Percentiles rank a stretch among this genome's conserved stretches.
These are phyloP conservation scores for Euphrasia confusa DNA, from an alignment of 257 asterid genomes.

Conservation along the genomic window DNA sequence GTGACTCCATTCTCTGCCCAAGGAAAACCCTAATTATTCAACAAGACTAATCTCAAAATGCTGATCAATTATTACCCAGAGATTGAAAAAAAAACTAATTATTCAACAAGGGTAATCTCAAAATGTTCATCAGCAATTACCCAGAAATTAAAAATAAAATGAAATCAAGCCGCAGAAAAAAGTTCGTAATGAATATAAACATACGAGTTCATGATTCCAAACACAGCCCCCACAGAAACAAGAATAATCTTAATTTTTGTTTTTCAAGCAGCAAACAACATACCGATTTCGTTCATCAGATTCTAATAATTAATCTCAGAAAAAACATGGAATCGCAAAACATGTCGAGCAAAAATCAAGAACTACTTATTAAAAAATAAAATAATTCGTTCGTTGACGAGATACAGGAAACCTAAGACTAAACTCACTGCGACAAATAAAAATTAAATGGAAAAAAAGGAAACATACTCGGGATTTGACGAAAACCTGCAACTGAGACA, in stretches of 20 bases:
- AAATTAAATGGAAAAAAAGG: not conserved
- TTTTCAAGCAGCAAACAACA: not conserved
- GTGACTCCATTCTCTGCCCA: constrained; percentile 1
- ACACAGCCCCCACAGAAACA: not conserved
- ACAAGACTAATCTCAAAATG: not conserved
- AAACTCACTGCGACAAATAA: no score
- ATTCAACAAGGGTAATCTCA: no score
- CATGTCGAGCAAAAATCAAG: no score
- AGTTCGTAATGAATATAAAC: no score
- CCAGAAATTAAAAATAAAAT: no score
- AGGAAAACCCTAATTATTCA: no score
- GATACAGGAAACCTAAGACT: no score
- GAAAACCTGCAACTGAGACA: not conserved
- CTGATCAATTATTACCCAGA: no score
- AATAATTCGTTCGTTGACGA: not conserved
- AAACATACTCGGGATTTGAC: not conserved
- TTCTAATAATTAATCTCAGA: not conserved
- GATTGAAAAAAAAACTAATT: no score
- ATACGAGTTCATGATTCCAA: no score
- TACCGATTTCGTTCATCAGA: not conserved
- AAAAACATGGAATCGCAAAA: not conserved
- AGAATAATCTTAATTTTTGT: not conserved
- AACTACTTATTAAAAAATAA: not conserved
- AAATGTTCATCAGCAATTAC: no score
- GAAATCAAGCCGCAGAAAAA: no score